Conservation (phyloP, 179 eudicot species). For the Vitellaria paradoxa region DNA sequence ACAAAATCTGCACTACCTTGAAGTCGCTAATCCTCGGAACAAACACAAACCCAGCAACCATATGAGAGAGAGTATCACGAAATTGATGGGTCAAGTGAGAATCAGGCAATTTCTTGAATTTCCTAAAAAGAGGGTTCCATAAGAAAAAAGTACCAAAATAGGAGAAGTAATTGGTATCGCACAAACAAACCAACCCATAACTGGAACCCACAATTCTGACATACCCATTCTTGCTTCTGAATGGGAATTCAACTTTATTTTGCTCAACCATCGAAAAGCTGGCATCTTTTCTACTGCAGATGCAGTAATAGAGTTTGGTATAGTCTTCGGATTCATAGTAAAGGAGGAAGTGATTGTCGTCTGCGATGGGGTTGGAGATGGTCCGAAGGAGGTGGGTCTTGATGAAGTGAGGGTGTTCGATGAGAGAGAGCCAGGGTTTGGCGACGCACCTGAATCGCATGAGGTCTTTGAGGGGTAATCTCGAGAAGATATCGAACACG, state of each 20-base stretch:
- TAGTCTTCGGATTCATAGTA: slow-evolving; percentile 24
- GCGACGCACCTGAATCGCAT: too few species aligned
- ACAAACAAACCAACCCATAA: slow-evolving; percentile 28
- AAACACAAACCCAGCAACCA: slow-evolving; percentile 28
- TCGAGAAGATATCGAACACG: slow-evolving; percentile 20
- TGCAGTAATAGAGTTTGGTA: slow-evolving; percentile 13
- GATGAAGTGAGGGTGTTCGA: slow-evolving; percentile 21
- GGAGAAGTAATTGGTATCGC: slow-evolving; percentile 23
- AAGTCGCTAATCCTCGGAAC: slow-evolving; percentile 14
- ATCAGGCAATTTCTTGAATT: slow-evolving; percentile 12
- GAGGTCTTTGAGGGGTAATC: neutral
- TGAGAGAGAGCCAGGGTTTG: too few species aligned
- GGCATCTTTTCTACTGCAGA: neutral
- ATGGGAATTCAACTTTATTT: slow-evolving; percentile 17
- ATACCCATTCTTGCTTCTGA: slow-evolving; percentile 23
- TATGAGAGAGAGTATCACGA: slow-evolving; percentile 19
- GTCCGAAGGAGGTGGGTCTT: slow-evolving; percentile 12
- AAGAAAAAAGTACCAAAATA: slow-evolving; percentile 18
- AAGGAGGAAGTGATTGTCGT: slow-evolving; percentile 16
- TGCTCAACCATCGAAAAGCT: neutral
- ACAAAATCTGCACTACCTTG: slow-evolving; percentile 22
- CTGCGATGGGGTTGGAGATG: neutral
- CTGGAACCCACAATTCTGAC: slow-evolving; percentile 30
- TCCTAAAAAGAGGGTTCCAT: slow-evolving; percentile 24
- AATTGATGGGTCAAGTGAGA: neutral